These are phyloP conservation scores for Mucor racemosus DNA, from an alignment of 371 early-diverging fungal species.

Conservation along the genomic window DNA sequence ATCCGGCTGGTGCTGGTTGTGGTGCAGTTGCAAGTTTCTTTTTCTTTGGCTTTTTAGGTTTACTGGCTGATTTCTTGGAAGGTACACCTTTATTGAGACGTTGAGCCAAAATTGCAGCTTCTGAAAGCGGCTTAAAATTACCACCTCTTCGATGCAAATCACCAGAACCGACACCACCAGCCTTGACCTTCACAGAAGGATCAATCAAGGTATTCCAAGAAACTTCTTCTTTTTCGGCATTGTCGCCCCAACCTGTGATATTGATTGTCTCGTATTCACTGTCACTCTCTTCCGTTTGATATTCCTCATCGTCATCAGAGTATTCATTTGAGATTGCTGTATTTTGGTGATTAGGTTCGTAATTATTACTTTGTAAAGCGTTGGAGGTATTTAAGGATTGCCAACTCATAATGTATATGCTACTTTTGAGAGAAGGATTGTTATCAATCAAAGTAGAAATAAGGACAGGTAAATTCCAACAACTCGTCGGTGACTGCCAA, in stretches of 20 bases:
- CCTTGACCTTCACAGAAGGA: slow-evolving; percentile 33
- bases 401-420: neutral
- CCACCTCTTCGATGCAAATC: slow-evolving; percentile 44
- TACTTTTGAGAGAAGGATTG: neutral
- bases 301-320: slow-evolving; percentile 2
- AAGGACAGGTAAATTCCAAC: neutral
- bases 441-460: neutral
- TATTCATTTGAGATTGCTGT: neutral
- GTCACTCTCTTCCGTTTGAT: neutral
- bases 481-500: neutral
- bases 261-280: slow-evolving; percentile 10
- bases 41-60: neutral
- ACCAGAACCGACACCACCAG: slow-evolving; percentile 51
- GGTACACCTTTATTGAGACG: slow-evolving; percentile 37
- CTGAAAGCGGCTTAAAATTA: slow-evolving; percentile 50
- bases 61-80: slow-evolving; percentile 21
- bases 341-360: neutral
- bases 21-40: neutral
- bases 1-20: neutral
- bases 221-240: slow-evolving; percentile 3
- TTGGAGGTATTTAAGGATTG: neutral
- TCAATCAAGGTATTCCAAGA: slow-evolving; percentile 45
- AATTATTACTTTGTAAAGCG: neutral
- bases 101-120: slow-evolving; percentile 43
- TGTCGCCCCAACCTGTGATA: slow-evolving; percentile 12